These are phyloP conservation scores for Amanita pallidorosea DNA, from an alignment of 768 basidiomycete genomes.

Conservation along the genomic window DNA sequence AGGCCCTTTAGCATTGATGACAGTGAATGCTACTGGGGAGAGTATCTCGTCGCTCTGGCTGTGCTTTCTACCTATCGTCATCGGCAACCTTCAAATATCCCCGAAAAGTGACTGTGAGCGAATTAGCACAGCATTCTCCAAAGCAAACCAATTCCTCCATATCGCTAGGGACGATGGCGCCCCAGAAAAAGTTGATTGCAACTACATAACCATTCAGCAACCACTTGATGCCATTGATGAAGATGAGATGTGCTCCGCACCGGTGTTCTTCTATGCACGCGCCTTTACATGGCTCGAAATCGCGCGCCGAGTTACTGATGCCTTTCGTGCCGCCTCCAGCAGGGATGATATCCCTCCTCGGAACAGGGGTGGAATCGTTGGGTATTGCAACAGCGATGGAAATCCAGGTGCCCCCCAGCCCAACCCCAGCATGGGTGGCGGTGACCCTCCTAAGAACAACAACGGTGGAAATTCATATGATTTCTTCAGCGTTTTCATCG, in stretches of 20 bases:
- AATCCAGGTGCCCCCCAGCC: too few relatives aligned
- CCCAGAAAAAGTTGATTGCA: too few relatives aligned
- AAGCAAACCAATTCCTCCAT: too few relatives aligned
- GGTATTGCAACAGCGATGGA: too few relatives aligned
- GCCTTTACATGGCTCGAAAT: conserved; percentile 11
- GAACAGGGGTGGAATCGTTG: not conserved
- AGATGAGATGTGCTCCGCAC: conserved; percentile 12
- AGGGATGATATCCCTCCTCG: not conserved
- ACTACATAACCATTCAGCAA: conserved; percentile 9
- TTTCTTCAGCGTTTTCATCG: conserved; percentile 7
- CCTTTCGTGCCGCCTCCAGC: conserved; percentile 8
- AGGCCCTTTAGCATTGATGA: conserved; percentile 7
- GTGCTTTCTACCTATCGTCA: too few relatives aligned
- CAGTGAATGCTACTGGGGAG: conserved; percentile 21
- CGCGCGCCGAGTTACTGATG: conserved; percentile 7
- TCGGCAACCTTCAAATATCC: too few relatives aligned
- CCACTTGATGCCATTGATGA: not conserved
- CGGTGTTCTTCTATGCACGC: conserved; percentile 15
- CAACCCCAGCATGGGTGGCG: too few relatives aligned
- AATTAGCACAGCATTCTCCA: too few relatives aligned
- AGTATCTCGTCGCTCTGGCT: conserved; percentile 24
- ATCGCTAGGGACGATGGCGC: too few relatives aligned
- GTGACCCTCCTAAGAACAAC: not conserved
- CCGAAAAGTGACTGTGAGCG: too few relatives aligned
- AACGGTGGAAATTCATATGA: not conserved